phyloP scores from a whole-genome alignment of 2,329 filamentous ascomycete genomes.

The Fusarium floridanum region DNA sequence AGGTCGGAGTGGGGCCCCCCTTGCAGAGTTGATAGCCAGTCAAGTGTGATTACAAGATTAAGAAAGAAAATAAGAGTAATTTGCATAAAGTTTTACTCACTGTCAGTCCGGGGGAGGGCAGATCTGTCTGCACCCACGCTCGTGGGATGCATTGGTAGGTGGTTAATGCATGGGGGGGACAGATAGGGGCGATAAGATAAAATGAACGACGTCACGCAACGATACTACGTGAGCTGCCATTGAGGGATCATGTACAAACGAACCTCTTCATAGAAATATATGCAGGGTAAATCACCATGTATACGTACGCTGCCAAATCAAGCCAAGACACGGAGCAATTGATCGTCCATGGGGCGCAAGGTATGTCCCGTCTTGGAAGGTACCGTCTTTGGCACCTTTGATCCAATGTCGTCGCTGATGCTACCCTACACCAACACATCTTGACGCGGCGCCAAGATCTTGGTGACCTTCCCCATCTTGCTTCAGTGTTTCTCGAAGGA shows the following conservation, averaged over 20 bases:
- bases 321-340: slow-evolving; percentile 1
- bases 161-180: not conserved
- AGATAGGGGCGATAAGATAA: slow-evolving; percentile 3
- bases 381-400: not conserved
- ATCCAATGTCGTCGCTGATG: not conserved
- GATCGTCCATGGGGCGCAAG: not conserved
- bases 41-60: not conserved
- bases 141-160: not conserved
- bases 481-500: not conserved
- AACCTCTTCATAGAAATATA: not conserved
- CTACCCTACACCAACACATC: not conserved
- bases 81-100: slow-evolving; percentile 1
- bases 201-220: not conserved
- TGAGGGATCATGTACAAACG: not conserved
- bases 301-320: not conserved
- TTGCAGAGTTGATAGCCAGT: not conserved
- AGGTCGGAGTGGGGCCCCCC: not conserved
- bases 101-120: not conserved
- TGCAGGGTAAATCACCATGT: not conserved
- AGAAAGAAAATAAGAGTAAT: slow-evolving; percentile 2
- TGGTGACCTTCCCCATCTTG: not conserved
- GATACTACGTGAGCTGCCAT: not conserved
- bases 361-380: not conserved
- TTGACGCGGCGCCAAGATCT: not conserved
- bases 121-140: not conserved